phyloP scores from a whole-genome alignment of 345 rosid genomes.

The Eucalyptus tenuipes region DNA sequence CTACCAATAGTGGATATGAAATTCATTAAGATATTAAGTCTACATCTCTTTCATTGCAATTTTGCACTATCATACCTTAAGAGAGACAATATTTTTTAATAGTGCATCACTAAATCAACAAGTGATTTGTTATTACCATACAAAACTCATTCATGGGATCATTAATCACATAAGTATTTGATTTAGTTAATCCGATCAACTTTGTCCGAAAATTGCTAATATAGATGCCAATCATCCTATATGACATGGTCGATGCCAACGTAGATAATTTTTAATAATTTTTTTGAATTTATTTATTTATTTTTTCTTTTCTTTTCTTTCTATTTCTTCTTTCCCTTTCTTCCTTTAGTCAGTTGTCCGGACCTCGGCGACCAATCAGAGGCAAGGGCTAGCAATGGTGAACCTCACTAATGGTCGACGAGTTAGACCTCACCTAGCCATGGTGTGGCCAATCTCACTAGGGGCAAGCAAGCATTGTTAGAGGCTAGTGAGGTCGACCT shows the following conservation, averaged over 20 bases:
- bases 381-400: neutral
- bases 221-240: neutral
- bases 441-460: neutral
- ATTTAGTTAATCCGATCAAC: neutral
- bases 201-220: neutral
- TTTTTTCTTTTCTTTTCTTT: neutral
- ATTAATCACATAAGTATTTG: no score
- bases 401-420: no score
- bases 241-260: fast-evolving
- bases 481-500: neutral
- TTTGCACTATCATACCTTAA: neutral
- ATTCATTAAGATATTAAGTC: neutral
- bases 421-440: no score
- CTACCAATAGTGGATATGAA: neutral
- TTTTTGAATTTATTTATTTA: no score
- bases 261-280: no score
- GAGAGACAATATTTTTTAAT: neutral
- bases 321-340: neutral
- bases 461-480: fast-evolving
- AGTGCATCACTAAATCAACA: neutral
- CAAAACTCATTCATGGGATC: no score
- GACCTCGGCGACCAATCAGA: fast-evolving
- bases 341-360: fast-evolving
- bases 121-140: neutral
- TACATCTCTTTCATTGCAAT: neutral